Percentiles rank a stretch among this genome's conserved stretches.
Conservation (phyloP, 257 asterid genomes). For the Rhazya stricta region DNA sequence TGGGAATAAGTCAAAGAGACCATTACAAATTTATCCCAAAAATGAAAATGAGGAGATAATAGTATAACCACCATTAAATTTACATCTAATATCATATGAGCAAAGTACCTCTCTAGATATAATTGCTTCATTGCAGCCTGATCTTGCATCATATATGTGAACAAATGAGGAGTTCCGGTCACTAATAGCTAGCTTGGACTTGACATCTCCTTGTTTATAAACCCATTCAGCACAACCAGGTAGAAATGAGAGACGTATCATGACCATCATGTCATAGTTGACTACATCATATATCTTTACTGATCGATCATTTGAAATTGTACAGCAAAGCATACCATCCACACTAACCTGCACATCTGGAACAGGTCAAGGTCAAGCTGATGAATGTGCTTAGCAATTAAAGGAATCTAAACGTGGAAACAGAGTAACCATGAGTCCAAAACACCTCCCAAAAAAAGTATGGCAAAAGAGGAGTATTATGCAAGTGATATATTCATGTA, state of each 20-base stretch:
- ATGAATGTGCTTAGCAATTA: constrained; percentile 12
- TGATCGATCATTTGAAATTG: constrained; percentile 83
- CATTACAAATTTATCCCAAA: constrained; percentile 8
- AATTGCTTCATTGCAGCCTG: constrained; percentile 86
- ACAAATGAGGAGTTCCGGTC: constrained; percentile 80
- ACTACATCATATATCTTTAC: constrained; percentile 93
- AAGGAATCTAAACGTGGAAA: background rate
- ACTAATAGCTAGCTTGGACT: constrained; percentile 83
- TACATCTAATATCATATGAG: background rate
- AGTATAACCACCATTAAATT: constrained; percentile 11
- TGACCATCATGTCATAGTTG: constrained; percentile 99
- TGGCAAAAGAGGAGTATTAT: background rate
- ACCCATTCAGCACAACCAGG: constrained; percentile 94
- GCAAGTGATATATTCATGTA: background rate
- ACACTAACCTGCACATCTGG: constrained; percentile 68
- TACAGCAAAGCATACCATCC: constrained; percentile 94
- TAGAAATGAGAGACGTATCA: constrained; percentile 86
- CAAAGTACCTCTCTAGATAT: constrained; percentile 65
- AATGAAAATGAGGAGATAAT: constrained; percentile 7
- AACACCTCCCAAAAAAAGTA: background rate
- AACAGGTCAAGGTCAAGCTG: constrained; percentile 25
- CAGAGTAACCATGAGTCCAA: background rate
- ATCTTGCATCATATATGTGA: constrained; percentile 83
- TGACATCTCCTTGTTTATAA: constrained; percentile 85
- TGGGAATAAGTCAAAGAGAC: constrained; percentile 18